Evolutionary conservation across 495 filamentous ascomycete species (phyloP), one percentile per base, ranked within the genome.

Genomic region (Neurospora tetraspora): DNA sequence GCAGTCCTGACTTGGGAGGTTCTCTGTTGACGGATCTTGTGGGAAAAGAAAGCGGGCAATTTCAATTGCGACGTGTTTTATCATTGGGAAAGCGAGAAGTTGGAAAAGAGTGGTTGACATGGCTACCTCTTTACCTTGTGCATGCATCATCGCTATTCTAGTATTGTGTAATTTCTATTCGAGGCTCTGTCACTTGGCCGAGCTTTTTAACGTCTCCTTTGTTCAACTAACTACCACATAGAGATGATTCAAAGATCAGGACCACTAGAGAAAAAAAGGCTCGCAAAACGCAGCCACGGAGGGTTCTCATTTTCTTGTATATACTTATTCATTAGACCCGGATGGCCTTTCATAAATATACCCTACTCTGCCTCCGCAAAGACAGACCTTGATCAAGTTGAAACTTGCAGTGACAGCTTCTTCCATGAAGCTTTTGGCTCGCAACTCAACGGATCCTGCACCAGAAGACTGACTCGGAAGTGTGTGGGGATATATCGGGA

Each of bases 91-190:
- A 71, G 61, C 47, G 39, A 68, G 20, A 68, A 71, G 59, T 34
- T 68, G 69, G 71, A 40, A 73, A 39, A 34, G 39, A 47, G n/a
- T 39, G 27, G 69, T 39, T 34, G 43, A 69, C 12, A 34, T 27
- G 20, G 27, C 40, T 31, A 42, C 39, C 40, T 27, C 20, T 14
- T 34, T 40, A n/a, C 14, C 59, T 69, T 38, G 47, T 39, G 69
- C 61, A 27, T 45, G 70, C 16, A 69, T 31, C 27, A 39, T 38
- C 70, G 73, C 75, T 77, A 79, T 81, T 79, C 76, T 80, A 77
- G 78, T 81, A 81, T 81, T 80, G 79, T 81, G 79, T 81, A 81
- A 81, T 81, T 81, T 77, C 68, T 77, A 79, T 78, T 78, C 74
- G 42, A 68, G 42, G 69, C 65, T 65, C 59, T n/a, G 23, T 38